These are phyloP conservation scores for Fraxinus velutina DNA, from an alignment of 305 asterid species.

Conservation along the genomic window DNA sequence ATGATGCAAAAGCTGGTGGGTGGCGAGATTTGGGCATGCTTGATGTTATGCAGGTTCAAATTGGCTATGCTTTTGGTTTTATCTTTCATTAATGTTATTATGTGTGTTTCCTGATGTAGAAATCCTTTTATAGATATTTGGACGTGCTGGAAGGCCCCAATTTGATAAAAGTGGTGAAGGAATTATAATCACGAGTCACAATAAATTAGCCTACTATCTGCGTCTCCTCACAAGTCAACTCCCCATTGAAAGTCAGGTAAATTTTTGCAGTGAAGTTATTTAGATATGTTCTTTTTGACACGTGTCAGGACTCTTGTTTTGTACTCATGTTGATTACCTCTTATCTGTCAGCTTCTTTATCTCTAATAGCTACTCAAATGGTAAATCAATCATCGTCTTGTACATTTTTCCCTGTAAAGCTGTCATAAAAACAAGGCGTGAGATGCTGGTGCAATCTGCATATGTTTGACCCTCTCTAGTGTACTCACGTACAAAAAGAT, in stretches of 20 bases:
- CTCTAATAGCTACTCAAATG: background rate
- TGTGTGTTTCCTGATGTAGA: constrained; percentile 25
- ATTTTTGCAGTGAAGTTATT: constrained; percentile 7
- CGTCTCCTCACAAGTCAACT: constrained; percentile 93
- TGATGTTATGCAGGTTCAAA: constrained; percentile 92
- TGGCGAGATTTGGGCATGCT: constrained; percentile 99
- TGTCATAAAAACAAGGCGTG: background rate
- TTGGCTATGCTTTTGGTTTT: constrained; percentile 20
- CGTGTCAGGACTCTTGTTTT: background rate
- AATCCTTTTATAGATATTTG: constrained; percentile 65
- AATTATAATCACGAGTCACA: constrained; percentile 84
- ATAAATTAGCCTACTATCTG: constrained; percentile 81
- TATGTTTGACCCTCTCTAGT: background rate
- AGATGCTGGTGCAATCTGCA: background rate
- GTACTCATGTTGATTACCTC: background rate
- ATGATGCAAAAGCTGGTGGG: constrained; percentile 99
- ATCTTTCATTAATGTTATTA: constrained; percentile 10
- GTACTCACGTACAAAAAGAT: background rate
- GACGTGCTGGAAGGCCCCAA: constrained; percentile 99
- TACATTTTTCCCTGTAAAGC: background rate
- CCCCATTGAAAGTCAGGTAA: constrained; percentile 98
- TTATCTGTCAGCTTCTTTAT: background rate
- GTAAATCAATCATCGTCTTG: background rate
- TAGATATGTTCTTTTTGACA: background rate
- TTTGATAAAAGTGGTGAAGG: constrained; percentile 99